phyloP scores from a whole-genome alignment of 2,329 filamentous ascomycete genomes.

The Diaporthe nobilis region DNA sequence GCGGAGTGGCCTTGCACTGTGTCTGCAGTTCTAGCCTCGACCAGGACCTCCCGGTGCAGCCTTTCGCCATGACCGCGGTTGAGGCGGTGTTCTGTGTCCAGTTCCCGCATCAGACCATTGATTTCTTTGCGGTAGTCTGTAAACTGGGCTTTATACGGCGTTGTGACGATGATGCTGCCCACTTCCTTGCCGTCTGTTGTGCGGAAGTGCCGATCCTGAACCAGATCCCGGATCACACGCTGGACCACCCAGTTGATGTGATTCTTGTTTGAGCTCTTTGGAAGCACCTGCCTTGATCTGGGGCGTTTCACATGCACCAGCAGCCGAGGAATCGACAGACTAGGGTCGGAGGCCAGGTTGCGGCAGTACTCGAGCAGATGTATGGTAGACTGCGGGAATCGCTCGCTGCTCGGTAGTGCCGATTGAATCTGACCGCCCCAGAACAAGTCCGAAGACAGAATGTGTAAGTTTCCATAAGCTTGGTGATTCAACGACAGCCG shows the following conservation, averaged over 20 bases:
- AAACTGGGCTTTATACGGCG: background rate
- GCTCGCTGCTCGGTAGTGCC: background rate
- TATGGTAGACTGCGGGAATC: background rate
- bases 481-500: background rate
- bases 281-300: accelerated
- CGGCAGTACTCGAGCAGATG: background rate
- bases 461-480: background rate
- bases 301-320: background rate
- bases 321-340: background rate
- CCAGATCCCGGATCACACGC: background rate
- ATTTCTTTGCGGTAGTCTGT: background rate
- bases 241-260: background rate
- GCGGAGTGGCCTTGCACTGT: background rate
- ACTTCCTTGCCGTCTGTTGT: background rate
- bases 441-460: background rate
- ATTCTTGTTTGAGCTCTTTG: background rate
- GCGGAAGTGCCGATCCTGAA: background rate
- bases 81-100: background rate
- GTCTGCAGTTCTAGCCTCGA: background rate
- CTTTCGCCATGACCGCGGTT: background rate
- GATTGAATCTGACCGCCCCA: background rate
- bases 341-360: background rate
- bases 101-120: background rate
- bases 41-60: background rate
- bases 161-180: background rate